Evolutionary conservation across 1,284 basidiomycete genomes (phyloP), one percentile per base, ranked within the genome.

Genomic region (Ustilago bromivora): DNA sequence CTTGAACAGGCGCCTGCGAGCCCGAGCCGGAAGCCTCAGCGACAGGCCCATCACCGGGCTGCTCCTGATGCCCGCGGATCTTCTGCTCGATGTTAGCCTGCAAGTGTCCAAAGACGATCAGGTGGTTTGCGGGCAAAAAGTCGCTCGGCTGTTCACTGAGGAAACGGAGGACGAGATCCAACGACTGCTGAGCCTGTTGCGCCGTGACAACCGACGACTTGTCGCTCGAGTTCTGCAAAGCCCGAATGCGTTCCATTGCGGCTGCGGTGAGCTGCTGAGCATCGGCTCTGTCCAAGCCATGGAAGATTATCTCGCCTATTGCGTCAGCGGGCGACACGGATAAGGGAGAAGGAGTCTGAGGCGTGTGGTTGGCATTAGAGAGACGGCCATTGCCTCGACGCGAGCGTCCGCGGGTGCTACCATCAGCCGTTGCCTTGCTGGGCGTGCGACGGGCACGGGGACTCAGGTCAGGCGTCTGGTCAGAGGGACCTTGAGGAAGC

Each of bases 81-180:
- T 62, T 66, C 43, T 78, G 76, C 52, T 73, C 71, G 43, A 78
- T 74, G 52, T 68, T 74, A 15, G 67, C 71, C 47, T 70, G 76
- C 23, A 78, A 49, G 47, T 78, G 63, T 11, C 76, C 76, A 15
- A 73, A 65, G 31, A 67, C 53, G 7, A 77, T 55, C 59, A 71
- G 72, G 43, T 77, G 74, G 54, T 59, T 60, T 1, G 62, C 31
- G 2, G 74, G 74, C 46, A 73, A 23, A 34, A 79, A 77, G 38
- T 61, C 66, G 36, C 63, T 68, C 23, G 68, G 65, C 66, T 79
- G 78, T 43, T 79, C 71, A 54, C 57, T 64, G 28, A 79, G 35
- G 61, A 77, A 77, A 32, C 62, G 55, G 19, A 79, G 61, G 8
- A 79, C 66, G 10, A 75, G 31, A 28, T 73, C 64, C 54, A 78